phyloP scores from a whole-genome alignment of 495 filamentous ascomycete genomes.

The Patellaria atrata region DNA sequence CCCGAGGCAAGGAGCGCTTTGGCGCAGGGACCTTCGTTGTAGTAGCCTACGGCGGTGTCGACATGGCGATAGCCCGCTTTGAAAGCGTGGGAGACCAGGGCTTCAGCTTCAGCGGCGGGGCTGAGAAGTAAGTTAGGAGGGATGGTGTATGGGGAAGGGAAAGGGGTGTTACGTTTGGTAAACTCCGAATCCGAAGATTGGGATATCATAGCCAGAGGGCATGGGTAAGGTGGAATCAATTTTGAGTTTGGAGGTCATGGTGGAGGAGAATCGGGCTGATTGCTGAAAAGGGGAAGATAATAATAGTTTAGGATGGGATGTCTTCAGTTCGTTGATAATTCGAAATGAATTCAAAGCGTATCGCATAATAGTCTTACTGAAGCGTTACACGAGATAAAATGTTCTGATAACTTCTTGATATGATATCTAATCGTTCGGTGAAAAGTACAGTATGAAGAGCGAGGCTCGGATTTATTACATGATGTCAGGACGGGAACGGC shows the following conservation, averaged over 20 bases:
- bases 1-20: conserved; percentile 42
- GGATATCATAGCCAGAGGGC: conserved; percentile 66
- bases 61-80: conserved; percentile 63
- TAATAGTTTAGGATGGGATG: no score
- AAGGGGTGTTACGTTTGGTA: conserved; percentile 50
- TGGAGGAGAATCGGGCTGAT: no score
- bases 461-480: no score
- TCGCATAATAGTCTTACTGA: no score
- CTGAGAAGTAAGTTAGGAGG: conserved; percentile 20
- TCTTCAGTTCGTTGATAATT: no score
- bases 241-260: conserved; percentile 37
- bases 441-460: no score
- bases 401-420: no score
- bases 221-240: conserved; percentile 54
- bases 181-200: conserved; percentile 56
- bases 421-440: no score
- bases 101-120: conserved; percentile 40
- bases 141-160: conserved; percentile 3
- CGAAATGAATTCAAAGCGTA: no score
- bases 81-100: conserved; percentile 46
- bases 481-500: no score
- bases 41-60: conserved; percentile 57
- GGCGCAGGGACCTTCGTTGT: conserved; percentile 53
- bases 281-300: no score
- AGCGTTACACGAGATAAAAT: no score